Evolutionary conservation across 2,329 filamentous ascomycete species (phyloP).

Genomic region (Fusarium sp.): DNA sequence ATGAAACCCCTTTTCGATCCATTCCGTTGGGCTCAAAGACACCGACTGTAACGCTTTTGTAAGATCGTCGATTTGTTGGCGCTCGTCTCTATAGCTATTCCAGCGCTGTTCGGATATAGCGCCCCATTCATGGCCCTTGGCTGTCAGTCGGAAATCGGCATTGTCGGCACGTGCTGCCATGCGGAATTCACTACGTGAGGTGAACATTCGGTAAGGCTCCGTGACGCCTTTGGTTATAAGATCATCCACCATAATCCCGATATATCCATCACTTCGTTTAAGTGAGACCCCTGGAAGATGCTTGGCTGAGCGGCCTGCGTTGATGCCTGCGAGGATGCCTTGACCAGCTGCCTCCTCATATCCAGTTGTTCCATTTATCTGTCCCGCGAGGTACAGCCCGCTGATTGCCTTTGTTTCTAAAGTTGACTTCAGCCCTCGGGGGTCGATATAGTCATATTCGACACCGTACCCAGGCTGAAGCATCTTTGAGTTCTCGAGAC

Average conservation of each 20-base stretch:
- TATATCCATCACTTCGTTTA: constrained; percentile 89
- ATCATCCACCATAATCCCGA: constrained; percentile 99
- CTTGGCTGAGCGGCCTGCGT: constrained; percentile 84
- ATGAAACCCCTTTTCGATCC: constrained; percentile 76
- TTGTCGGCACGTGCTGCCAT: constrained; percentile 95
- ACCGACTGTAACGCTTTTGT: constrained; percentile 68
- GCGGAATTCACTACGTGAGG: constrained; percentile 92
- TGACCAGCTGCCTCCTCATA: constrained; percentile 98
- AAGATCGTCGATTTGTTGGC: constrained; percentile 74
- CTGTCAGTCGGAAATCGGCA: constrained; percentile 86
- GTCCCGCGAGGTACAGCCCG: constrained; percentile 91
- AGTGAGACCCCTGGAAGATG: constrained; percentile 74
- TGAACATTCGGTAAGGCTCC: constrained; percentile 99
- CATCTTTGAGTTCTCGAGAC: constrained; percentile 90
- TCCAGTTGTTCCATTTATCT: constrained; percentile 98
- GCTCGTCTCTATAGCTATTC: constrained; percentile 73
- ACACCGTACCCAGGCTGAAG: constrained; percentile 96
- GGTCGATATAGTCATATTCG: constrained; percentile 98
- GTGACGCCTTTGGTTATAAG: constrained; percentile 96
- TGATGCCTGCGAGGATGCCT: constrained; percentile 91
- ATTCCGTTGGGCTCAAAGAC: constrained; percentile 69
- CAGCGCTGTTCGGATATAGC: constrained; percentile 84
- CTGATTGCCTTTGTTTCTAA: constrained; percentile 92
- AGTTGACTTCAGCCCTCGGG: constrained; percentile 85
- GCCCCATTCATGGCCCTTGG: constrained; percentile 79